A percentile compares a stretch with the other conserved stretches of the same genome.
Conservation (phyloP, 2,329 filamentous ascomycete genomes). For the Nothomitra cinnamomea region DNA sequence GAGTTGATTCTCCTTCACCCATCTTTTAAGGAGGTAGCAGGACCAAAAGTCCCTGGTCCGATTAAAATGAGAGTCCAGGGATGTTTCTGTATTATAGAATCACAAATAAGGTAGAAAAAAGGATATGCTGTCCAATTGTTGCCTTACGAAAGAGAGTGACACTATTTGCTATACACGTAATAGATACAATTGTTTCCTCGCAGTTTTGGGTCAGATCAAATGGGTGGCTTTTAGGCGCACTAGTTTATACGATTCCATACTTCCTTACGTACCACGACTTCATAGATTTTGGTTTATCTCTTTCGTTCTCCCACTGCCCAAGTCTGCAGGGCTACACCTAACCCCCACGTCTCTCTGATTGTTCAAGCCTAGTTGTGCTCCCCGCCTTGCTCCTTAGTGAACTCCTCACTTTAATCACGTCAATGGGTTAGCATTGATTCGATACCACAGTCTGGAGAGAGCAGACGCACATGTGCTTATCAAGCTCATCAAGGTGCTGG, state of each 20-base stretch:
- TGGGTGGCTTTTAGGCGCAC: background rate
- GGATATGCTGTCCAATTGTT: background rate
- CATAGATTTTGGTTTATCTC: background rate
- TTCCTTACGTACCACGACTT: slow-evolving; percentile 15
- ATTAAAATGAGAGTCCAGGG: background rate
- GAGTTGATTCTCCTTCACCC: background rate
- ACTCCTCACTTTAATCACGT: slow-evolving; percentile 43
- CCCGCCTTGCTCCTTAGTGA: slow-evolving; percentile 55
- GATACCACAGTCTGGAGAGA: slow-evolving; percentile 4
- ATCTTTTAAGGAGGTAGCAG: background rate
- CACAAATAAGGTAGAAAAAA: background rate
- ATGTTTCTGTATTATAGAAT: slow-evolving; percentile 1
- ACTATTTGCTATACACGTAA: slow-evolving; percentile 5
- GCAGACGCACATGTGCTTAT: slow-evolving; percentile 61
- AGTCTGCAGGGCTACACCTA: too few relatives aligned
- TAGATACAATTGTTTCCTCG: slow-evolving; percentile 4
- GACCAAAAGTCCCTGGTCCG: background rate
- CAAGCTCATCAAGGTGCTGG: slow-evolving; percentile 67
- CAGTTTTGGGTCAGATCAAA: background rate
- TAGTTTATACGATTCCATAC: slow-evolving; percentile 1
- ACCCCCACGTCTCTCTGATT: too few relatives aligned
- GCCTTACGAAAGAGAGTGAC: background rate
- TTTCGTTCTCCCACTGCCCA: background rate
- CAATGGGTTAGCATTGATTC: background rate
- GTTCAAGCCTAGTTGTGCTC: slow-evolving; percentile 29